phyloP scores from a whole-genome alignment of 2,329 filamentous ascomycete species.

The Chalara sp. region DNA sequence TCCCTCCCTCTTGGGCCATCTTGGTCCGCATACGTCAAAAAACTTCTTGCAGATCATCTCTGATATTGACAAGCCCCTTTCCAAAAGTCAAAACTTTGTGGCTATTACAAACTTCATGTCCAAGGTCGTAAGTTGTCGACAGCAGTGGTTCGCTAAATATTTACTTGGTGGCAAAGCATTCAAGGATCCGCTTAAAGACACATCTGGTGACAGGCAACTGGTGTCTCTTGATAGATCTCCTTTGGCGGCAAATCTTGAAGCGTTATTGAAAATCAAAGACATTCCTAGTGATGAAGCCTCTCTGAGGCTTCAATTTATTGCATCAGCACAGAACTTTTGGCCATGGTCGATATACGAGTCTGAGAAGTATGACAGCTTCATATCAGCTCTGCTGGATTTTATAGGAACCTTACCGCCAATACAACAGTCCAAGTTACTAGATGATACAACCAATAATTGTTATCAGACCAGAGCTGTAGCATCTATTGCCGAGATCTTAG shows the following conservation, averaged over 20 bases:
- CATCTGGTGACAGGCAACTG: slow-evolving; percentile 37
- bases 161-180: slow-evolving; percentile 84
- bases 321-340: slow-evolving; percentile 88
- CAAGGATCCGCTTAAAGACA: slow-evolving; percentile 60
- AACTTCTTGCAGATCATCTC: slow-evolving; percentile 77
- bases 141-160: slow-evolving; percentile 95
- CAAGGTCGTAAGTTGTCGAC: slow-evolving; percentile 77
- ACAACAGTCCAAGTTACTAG: slow-evolving; percentile 44
- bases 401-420: slow-evolving; percentile 52
- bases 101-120: slow-evolving; percentile 82
- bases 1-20: slow-evolving; percentile 86
- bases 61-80: slow-evolving; percentile 68
- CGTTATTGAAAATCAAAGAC: slow-evolving; percentile 58
- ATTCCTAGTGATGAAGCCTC: slow-evolving; percentile 61
- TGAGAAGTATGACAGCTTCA: slow-evolving; percentile 65
- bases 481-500: slow-evolving; percentile 78
- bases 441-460: slow-evolving; percentile 38
- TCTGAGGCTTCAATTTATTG: slow-evolving; percentile 79
- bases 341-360: slow-evolving; percentile 84
- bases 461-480: slow-evolving; percentile 68
- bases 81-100: slow-evolving; percentile 55
- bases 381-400: slow-evolving; percentile 65
- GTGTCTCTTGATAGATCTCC: slow-evolving; percentile 51
- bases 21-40: slow-evolving; percentile 76
- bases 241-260: slow-evolving; percentile 65